phyloP scores from a whole-genome alignment of 2,329 filamentous ascomycete genomes.

The Alternaria arborescens region DNA sequence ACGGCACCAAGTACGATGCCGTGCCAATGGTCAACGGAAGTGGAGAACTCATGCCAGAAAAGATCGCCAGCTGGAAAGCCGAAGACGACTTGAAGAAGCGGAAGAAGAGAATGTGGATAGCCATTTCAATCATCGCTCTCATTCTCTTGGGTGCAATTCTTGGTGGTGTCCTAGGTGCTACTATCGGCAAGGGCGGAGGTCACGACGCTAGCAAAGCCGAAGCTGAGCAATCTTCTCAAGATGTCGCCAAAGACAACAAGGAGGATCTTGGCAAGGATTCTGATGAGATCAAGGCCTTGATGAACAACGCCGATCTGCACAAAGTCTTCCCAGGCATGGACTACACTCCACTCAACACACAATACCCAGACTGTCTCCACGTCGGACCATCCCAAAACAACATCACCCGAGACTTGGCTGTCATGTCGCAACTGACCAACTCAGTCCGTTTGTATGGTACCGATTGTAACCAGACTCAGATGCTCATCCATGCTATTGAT shows the following conservation, averaged over 20 bases:
- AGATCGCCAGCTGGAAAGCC: constrained; percentile 66
- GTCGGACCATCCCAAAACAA: constrained; percentile 91
- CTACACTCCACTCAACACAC: constrained; percentile 90
- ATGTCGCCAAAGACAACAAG: constrained; percentile 70
- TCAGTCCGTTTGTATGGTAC: constrained; percentile 90
- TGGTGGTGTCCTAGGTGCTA: constrained; percentile 76
- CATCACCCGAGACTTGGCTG: constrained; percentile 87
- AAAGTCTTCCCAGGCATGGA: constrained; percentile 96
- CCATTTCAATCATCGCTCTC: constrained; percentile 70
- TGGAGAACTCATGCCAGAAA: constrained; percentile 60
- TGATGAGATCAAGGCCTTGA: constrained; percentile 77
- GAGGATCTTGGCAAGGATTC: constrained; percentile 79
- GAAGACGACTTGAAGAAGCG: constrained; percentile 57
- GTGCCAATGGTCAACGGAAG: constrained; percentile 52
- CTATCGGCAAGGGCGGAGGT: constrained; percentile 63
- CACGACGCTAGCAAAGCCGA: constrained; percentile 13
- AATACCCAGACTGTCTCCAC: constrained; percentile 83
- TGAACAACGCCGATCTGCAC: constrained; percentile 84
- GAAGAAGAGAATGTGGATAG: constrained; percentile 73
- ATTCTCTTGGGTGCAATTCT: constrained; percentile 75
- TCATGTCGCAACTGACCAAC: constrained; percentile 89
- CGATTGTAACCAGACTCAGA: constrained; percentile 96
- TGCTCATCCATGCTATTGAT: constrained; percentile 85
- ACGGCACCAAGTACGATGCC: constrained; percentile 64
- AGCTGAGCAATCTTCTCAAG: constrained; percentile 36